phyloP scores from a whole-genome alignment of 2,329 filamentous ascomycete genomes.

The Fusarium denticulatum region DNA sequence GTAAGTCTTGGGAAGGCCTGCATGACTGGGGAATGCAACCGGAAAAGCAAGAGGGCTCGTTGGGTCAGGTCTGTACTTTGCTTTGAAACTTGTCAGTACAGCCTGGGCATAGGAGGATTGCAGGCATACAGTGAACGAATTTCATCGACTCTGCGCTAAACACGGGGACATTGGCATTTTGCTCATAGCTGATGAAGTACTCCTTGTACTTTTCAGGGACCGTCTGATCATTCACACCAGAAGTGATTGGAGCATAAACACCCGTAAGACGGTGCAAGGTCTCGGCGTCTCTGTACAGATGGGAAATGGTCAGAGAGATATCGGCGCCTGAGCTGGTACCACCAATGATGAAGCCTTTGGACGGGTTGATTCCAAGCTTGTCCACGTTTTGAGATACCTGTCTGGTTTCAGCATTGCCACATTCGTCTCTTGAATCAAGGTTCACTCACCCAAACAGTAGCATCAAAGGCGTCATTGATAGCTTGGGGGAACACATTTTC shows the following conservation, averaged over 20 bases:
- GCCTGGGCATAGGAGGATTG: not conserved
- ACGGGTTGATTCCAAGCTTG: constrained; percentile 39
- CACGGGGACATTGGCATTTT: constrained; percentile 41
- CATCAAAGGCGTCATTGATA: constrained; percentile 44
- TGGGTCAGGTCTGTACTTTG: constrained; percentile 39
- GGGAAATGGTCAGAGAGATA: constrained; percentile 40
- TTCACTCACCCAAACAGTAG: constrained; percentile 38
- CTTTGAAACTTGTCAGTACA: constrained; percentile 18
- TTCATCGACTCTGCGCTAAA: constrained; percentile 36
- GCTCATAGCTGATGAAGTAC: constrained; percentile 43
- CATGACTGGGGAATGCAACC: constrained; percentile 30
- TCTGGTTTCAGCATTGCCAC: not conserved
- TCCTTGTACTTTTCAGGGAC: constrained; percentile 45
- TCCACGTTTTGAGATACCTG: constrained; percentile 33
- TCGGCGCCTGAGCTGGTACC: constrained; percentile 46
- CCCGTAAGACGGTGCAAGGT: constrained; percentile 42
- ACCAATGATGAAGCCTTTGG: constrained; percentile 36
- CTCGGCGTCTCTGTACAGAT: constrained; percentile 33
- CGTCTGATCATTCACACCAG: constrained; percentile 30
- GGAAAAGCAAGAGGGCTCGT: constrained; percentile 42
- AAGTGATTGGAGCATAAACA: constrained; percentile 39
- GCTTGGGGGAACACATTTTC: constrained; percentile 45
- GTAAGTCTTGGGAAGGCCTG: constrained; percentile 45
- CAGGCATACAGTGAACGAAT: constrained; percentile 37
- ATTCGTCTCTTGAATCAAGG: too few relatives aligned